Evolutionary conservation across 148 eudicot species (phyloP).

Genomic region (Cornus suecica): DNA sequence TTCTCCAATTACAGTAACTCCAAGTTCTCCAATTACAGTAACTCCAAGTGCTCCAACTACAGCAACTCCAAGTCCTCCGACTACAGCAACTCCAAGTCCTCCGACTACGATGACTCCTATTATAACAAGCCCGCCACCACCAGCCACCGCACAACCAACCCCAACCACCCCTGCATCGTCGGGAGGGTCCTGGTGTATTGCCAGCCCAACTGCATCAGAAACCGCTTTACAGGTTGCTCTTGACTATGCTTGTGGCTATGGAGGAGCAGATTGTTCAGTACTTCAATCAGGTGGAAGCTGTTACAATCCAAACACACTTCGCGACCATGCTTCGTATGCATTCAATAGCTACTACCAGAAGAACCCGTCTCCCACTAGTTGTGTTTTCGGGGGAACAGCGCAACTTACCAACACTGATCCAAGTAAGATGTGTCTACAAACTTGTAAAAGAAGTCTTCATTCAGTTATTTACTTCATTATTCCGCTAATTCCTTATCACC

Average conservation of each 20-base stretch:
- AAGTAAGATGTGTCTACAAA: constrained; percentile 48
- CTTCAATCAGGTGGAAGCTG: constrained; percentile 75
- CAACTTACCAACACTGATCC: constrained; percentile 73
- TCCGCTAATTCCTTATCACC: not conserved
- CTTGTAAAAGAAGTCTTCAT: not conserved
- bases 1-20: constrained; percentile 20
- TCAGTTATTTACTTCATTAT: not conserved
- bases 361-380: constrained; percentile 86
- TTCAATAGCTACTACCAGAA: constrained; percentile 91
- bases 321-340: constrained; percentile 90
- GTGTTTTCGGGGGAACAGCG: constrained; percentile 88
- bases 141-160: constrained; percentile 32
- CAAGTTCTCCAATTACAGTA: constrained; percentile 29
- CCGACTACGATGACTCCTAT: constrained; percentile 11
- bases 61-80: constrained; percentile 27
- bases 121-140: constrained; percentile 12
- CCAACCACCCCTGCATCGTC: constrained; percentile 26
- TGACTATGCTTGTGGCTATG: constrained; percentile 96
- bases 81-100: constrained; percentile 18
- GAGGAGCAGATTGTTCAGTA: constrained; percentile 89
- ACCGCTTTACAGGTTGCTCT: constrained; percentile 88
- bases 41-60: not conserved
- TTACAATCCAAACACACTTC: constrained; percentile 60
- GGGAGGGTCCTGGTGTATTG: constrained; percentile 87
- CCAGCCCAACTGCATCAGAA: constrained; percentile 63